phyloP scores from a whole-genome alignment of 2,329 filamentous ascomycete genomes.

The Beauveria asiatica region DNA sequence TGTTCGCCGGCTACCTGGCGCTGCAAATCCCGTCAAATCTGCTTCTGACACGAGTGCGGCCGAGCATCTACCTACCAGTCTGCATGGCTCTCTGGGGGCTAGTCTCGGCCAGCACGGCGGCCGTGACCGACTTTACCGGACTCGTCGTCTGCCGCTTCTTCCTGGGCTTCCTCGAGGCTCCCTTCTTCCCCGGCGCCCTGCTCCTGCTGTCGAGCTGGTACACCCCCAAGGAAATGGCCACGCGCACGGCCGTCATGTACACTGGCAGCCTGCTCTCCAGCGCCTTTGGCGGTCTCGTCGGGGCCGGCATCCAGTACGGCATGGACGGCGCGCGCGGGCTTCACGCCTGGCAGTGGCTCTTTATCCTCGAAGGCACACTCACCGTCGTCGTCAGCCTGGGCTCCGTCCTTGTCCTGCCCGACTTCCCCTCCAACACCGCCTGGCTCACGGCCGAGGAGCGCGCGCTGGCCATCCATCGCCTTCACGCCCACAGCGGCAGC shows the following conservation, averaged over 20 bases:
- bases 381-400: constrained; percentile 29
- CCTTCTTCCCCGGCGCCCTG: constrained; percentile 41
- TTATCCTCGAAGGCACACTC: constrained; percentile 42
- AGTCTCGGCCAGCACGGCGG: constrained; percentile 38
- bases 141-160: constrained; percentile 40
- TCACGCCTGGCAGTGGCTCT: constrained; percentile 56
- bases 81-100: constrained; percentile 36
- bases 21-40: constrained; percentile 57
- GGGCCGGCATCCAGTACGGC: constrained; percentile 38
- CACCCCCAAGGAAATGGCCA: constrained; percentile 38
- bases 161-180: constrained; percentile 36
- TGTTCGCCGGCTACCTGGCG: constrained; percentile 53
- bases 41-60: constrained; percentile 43
- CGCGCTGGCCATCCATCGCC: constrained; percentile 42
- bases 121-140: constrained; percentile 31
- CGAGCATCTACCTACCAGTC: constrained; percentile 43
- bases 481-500: constrained; percentile 38
- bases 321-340: constrained; percentile 35
- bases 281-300: constrained; percentile 42
- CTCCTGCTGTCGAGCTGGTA: constrained; percentile 40
- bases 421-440: constrained; percentile 43
- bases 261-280: constrained; percentile 49
- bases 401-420: constrained; percentile 34
- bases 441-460: constrained; percentile 44
- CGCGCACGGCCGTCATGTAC: constrained; percentile 49